Base-by-base conservation (phyloP, 768 basidiomycete species). In the Podaxis rugospora region DNA sequence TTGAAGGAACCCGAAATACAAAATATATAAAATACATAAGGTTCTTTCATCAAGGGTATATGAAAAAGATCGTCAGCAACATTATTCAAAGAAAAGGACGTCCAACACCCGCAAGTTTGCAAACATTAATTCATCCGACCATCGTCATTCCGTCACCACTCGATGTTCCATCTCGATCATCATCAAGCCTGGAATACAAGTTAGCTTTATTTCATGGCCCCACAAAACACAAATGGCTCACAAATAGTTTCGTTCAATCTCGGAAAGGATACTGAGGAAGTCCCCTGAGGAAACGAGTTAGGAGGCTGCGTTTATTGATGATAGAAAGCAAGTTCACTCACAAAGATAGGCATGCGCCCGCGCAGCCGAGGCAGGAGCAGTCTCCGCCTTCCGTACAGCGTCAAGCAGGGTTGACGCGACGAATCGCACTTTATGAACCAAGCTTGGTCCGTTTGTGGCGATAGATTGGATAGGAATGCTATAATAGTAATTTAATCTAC, bases 381-480 rank as follows among this genome's bases (percentile, higher is more conserved):
- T 89, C 68, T 91, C 90, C 51, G 86, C 89, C 73, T 90, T 89
- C 53, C 87, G 80, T 36, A 95, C 89, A 16, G 90, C 85, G 69
- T 95, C 93, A 62, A 95, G 78, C 55, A 96, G 75, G 2, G 92
- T 93, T 11, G 92, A 95, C 14, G 94, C 94, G 39, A 95, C 92
- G 71, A 93, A 95, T 61, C 94, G 87, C 63, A 95, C 93, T 80
- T 95, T 95, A 70, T 92, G 88, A 14, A 95, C 90, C 77, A 92
- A 75, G 58, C 89, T 91, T 4, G 90, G 90, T 3, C 91, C 91
- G 68, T 91, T 94, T 52, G 88, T 90, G 36, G 93, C 93, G 66
- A 95, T 94, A 35, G 92, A 92, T 72, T 94, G 92, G 57, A 95
- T 94, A 16, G 94, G 94, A 66, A 95, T 95, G 68, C 90, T 93